These are phyloP conservation scores for Cutaneotrichosporon curvatum DNA, from an alignment of 1,284 basidiomycete genomes.

Conservation along the genomic window DNA sequence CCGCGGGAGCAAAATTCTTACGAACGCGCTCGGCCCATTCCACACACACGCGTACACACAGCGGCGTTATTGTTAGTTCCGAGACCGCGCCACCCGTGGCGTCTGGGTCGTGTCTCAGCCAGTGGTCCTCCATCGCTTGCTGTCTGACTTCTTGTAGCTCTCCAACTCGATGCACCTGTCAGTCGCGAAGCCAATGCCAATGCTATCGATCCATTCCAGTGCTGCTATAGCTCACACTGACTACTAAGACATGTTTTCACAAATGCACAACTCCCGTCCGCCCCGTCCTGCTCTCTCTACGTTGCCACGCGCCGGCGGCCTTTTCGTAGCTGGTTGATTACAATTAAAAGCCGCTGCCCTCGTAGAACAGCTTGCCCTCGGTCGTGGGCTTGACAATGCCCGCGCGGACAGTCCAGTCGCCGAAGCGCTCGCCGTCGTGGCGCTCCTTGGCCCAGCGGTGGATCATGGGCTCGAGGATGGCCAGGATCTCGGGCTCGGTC, in stretches of 20 bases:
- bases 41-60: too few relatives aligned
- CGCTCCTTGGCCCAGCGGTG: slow-evolving; percentile 85
- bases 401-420: slow-evolving; percentile 86
- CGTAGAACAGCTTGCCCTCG: slow-evolving; percentile 74
- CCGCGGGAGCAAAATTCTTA: too few relatives aligned
- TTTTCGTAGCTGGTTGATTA: neutral
- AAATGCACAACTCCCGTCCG: neutral
- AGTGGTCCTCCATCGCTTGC: too few relatives aligned
- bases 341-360: slow-evolving; percentile 39
- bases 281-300: neutral
- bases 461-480: slow-evolving; percentile 85
- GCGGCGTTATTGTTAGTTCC: too few relatives aligned
- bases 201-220: neutral
- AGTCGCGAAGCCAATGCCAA: neutral
- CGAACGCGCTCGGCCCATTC: too few relatives aligned
- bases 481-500: slow-evolving; percentile 86
- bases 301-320: neutral
- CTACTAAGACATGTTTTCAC: neutral
- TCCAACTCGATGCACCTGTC: too few relatives aligned
- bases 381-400: slow-evolving; percentile 76
- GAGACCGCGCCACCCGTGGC: too few relatives aligned
- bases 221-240: too few relatives aligned
- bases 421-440: slow-evolving; percentile 83
- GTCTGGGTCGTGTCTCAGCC: too few relatives aligned
- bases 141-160: too few relatives aligned